Evolutionary conservation across 352 stramenopile species (phyloP).

Genomic region (Pythium utonaiense): DNA sequence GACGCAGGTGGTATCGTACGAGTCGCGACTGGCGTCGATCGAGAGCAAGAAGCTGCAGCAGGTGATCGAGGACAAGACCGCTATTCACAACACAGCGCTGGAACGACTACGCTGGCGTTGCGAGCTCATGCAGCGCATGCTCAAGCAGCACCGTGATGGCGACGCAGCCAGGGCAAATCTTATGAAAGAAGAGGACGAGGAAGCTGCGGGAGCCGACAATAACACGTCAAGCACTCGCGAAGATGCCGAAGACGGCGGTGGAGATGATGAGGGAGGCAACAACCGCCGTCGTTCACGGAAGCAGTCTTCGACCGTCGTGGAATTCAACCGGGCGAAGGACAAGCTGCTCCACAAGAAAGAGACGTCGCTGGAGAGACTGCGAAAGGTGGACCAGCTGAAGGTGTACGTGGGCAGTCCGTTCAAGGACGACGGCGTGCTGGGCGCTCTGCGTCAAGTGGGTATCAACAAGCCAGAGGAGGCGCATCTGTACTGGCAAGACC

Average conservation of each 20-base stretch:
- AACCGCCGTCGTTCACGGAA: neutral
- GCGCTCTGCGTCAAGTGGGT: constrained; percentile 64
- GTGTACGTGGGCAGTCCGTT: constrained; percentile 68
- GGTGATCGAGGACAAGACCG: constrained; percentile 61
- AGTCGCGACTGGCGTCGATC: constrained; percentile 50
- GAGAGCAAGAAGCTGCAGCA: constrained; percentile 66
- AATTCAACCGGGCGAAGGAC: constrained; percentile 61
- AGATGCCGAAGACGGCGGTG: neutral
- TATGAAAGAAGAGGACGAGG: neutral
- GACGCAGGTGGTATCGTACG: constrained; percentile 64
- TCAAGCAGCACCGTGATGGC: constrained; percentile 9
- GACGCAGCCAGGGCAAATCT: neutral
- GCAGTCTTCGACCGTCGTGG: constrained; percentile 9
- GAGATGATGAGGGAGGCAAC: neutral
- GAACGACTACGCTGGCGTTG: constrained; percentile 62
- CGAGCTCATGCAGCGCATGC: constrained; percentile 55
- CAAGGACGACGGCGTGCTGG: constrained; percentile 72
- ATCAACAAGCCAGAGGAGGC: constrained; percentile 77
- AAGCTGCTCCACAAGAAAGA: constrained; percentile 79
- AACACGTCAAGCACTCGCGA: constrained; percentile 1
- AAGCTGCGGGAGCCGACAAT: neutral
- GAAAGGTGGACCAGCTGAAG: constrained; percentile 58
- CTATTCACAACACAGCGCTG: constrained; percentile 63
- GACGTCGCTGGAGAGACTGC: constrained; percentile 46
- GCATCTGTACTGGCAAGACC: constrained; percentile 74